Base-by-base conservation (phyloP, 129 eudicot species). In the Flaveria linearis region DNA sequence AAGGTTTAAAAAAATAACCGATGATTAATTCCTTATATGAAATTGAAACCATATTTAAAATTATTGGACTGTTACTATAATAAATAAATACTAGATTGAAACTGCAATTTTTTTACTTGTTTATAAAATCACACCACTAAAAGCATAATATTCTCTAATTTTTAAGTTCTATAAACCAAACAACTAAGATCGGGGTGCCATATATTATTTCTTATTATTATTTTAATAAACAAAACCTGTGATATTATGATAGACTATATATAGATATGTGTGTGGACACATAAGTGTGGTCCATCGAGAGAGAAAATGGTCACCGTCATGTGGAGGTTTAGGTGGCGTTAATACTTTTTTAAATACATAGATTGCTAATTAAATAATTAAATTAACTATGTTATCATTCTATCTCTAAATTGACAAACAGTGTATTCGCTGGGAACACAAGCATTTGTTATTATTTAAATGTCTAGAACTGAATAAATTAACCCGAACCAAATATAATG, bases 301-400 rank as follows among this genome's bases (percentile, higher is more conserved):
- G 61, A 47, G 78, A 73, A 53, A 39, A 52, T 28, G 33, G 78
- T 75, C 79, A 75, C 79, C 79, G 61, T 75, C 79, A 46, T 75
- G 79, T 43, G 47, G 41, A 36, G 41, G 41, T 36, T 57, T 36
- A 53, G 52, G 42, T 57, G 33, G 53, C 9, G 42, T 57, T 42
- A 73, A 22, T 57, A 15, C 10, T 1, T 73, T 45, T 42, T 42
- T 5, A 20, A 75, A 30, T 63, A 63, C 20, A 63, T 5, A 63
- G 30, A n/a, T 61, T 61, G 67, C 67, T 61, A 61, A 4, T 61
- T 26, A 12, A 61, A 61, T 61, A 23, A 60, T 15, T 14, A 28
- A 62, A 62, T 61, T 12, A 61, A 61, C 42, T 26, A 28, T 61
- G 65, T 58, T 58, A 58, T 58, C 30, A 10, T 22, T 58, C 28